Conservation (phyloP, 2,329 filamentous ascomycete species). For the Cytospora mali region DNA sequence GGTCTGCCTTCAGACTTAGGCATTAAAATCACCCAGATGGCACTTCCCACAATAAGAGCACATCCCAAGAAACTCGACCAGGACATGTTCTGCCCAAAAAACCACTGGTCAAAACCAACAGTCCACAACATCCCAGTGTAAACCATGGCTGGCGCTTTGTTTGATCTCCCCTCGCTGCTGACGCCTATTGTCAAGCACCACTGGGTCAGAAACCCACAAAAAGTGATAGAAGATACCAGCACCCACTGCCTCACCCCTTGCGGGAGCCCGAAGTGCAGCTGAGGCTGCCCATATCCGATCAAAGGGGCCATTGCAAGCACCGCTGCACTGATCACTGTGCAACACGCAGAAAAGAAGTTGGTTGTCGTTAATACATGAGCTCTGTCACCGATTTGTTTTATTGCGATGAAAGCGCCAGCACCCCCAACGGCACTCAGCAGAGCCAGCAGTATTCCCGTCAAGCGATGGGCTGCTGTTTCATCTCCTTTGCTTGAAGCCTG, state of each 20-base stretch:
- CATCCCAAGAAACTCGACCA: slow-evolving; percentile 53
- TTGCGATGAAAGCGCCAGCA: slow-evolving; percentile 47
- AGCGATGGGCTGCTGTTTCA: slow-evolving; percentile 63
- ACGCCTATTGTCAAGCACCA: slow-evolving; percentile 81
- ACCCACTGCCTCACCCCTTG: slow-evolving; percentile 60
- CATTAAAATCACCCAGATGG: slow-evolving; percentile 52
- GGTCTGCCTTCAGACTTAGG: slow-evolving; percentile 42
- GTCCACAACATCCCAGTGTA: slow-evolving; percentile 63
- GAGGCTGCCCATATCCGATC: slow-evolving; percentile 51
- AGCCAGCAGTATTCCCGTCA: slow-evolving; percentile 70
- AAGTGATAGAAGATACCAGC: slow-evolving; percentile 68
- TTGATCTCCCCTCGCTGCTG: slow-evolving; percentile 66
- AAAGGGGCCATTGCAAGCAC: slow-evolving; percentile 38
- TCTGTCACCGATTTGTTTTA: slow-evolving; percentile 30
- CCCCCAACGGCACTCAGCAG: slow-evolving; percentile 78
- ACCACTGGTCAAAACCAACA: slow-evolving; percentile 46
- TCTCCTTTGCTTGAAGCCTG: slow-evolving; percentile 37
- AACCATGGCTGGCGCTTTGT: slow-evolving; percentile 59
- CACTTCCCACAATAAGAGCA: slow-evolving; percentile 55
- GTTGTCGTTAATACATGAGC: slow-evolving; percentile 26
- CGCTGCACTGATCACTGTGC: slow-evolving; percentile 14
- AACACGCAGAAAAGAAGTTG: slow-evolving; percentile 37
- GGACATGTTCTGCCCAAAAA: slow-evolving; percentile 56
- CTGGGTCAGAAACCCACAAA: slow-evolving; percentile 65
- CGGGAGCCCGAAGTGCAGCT: slow-evolving; percentile 47